These are phyloP conservation scores for Podospora sp. DNA, from an alignment of 495 filamentous ascomycete genomes.

Conservation along the genomic window DNA sequence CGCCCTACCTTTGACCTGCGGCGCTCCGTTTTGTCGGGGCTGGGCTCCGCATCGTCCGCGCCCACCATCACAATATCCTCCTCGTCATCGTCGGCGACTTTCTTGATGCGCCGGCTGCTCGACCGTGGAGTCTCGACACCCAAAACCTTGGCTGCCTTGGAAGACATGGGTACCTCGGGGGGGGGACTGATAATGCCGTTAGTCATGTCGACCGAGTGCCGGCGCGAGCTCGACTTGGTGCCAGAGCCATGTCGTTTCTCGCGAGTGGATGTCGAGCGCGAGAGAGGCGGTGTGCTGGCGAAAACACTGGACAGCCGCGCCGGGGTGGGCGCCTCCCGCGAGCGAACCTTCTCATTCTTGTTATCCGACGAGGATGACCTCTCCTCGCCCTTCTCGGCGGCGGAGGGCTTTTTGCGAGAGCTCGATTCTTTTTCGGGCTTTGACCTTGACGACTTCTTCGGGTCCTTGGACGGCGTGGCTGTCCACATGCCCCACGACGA, in stretches of 20 bases:
- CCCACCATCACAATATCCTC: conserved; percentile 51
- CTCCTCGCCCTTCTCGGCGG: conserved; percentile 42
- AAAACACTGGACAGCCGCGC: conserved; percentile 52
- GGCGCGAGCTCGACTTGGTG: conserved; percentile 50
- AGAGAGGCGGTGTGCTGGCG: conserved; percentile 52
- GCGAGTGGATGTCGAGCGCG: conserved; percentile 53
- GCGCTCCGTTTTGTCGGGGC: conserved; percentile 47
- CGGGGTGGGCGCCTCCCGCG: conserved; percentile 35
- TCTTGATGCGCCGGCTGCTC: conserved; percentile 44
- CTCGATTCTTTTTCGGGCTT: conserved; percentile 40
- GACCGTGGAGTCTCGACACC: conserved; percentile 46
- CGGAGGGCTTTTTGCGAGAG: conserved; percentile 37
- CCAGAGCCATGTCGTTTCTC: conserved; percentile 46
- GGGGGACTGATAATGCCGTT: conserved; percentile 52
- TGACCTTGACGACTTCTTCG: conserved; percentile 41
- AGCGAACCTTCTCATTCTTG: conserved; percentile 38
- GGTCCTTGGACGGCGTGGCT: conserved; percentile 41
- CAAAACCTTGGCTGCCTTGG: conserved; percentile 57
- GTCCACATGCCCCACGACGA: conserved; percentile 49
- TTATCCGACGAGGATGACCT: conserved; percentile 43
- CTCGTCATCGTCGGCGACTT: conserved; percentile 44
- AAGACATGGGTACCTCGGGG: conserved; percentile 48
- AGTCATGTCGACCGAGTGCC: conserved; percentile 49
- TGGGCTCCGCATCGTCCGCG: conserved; percentile 43
- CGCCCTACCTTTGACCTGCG: conserved; percentile 49